These are phyloP conservation scores for Seiridium cupressi DNA, from an alignment of 2,329 filamentous ascomycete genomes.

Conservation along the genomic window DNA sequence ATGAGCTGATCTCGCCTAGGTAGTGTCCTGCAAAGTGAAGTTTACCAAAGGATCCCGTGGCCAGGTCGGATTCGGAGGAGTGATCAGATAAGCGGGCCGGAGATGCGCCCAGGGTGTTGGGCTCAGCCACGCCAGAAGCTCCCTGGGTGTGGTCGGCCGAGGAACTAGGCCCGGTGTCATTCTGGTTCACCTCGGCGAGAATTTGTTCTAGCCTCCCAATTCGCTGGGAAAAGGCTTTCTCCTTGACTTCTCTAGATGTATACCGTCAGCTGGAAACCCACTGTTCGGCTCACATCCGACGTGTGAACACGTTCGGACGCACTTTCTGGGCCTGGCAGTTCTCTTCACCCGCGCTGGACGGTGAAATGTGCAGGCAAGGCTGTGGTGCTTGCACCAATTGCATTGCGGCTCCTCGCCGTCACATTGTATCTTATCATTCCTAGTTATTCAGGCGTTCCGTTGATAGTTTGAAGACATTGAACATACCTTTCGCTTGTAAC, in stretches of 20 bases:
- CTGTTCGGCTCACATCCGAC: too few relatives aligned
- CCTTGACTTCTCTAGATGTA: not conserved
- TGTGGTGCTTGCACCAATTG: constrained; percentile 8
- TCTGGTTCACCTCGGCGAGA: not conserved
- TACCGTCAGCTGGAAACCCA: not conserved
- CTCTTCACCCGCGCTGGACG: not conserved
- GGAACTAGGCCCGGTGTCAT: not conserved
- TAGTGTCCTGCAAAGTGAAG: constrained; percentile 47
- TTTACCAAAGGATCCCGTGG: constrained; percentile 24
- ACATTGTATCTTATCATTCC: constrained; percentile 2
- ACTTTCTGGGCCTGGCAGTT: not conserved
- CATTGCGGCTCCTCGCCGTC: constrained; percentile 1
- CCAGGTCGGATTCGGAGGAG: not conserved
- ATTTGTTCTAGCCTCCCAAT: constrained; percentile 4
- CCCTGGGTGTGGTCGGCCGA: not conserved
- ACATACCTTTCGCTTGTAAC: constrained; percentile 5
- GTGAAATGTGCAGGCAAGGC: constrained; percentile 4
- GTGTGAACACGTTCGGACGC: not conserved
- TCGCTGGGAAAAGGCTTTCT: not conserved
- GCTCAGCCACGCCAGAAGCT: not conserved
- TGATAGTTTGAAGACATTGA: not conserved
- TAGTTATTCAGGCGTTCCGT: not conserved
- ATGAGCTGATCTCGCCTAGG: constrained; percentile 43
- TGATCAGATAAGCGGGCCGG: constrained; percentile 4
- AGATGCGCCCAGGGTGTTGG: not conserved